Base-by-base conservation (phyloP, 768 basidiomycete genomes). In the Royoungia palumana region DNA sequence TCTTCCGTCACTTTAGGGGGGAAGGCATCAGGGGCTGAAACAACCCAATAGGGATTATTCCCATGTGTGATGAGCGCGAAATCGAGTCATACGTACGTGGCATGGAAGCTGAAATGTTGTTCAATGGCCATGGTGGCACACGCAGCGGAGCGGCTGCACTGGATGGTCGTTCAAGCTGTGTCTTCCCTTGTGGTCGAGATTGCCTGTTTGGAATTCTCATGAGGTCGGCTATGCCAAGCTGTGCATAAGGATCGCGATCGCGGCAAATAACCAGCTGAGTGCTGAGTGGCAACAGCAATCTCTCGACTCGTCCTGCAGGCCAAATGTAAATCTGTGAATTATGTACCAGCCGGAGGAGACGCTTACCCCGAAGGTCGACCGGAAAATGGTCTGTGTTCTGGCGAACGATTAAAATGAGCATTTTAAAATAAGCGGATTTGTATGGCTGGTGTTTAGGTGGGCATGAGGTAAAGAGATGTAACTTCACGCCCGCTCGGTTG, bases 351-450 rank as follows among this genome's bases (percentile, higher is more conserved):
- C 25, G n/a, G 25, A 37, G 35, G 24, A 5, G 25, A 47, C 6
- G 5, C 41, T 28, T 63, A 57, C 66, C 68, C 46, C 49, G 60
- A 9, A 70, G 54, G 13, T 70, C 68, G 0, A 32, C 12, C 17
- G 43, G 41, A 56, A 66, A 68, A 35, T 50, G 51, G 14, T 50
- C 38, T 22, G 67, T 60, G 25, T 70, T 73, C 41, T 65, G 62
- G 52, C 72, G 65, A 16, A 63, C 42, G 12, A 77, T 58, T 54
- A 74, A 63, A 35, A 68, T 65, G 35, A 82, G 67, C 47, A 81
- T 63, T 52, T 70, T 71, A 59, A 78, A 70, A 64, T 81, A 82
- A 14, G 70, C 72, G 34, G 64, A 59, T 65, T 80, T 82, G 65
- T 73, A 70, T 11, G 67, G 69, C 35, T 65, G 55, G 22, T 73